Base-by-base conservation (phyloP, 129 eudicot genomes). In the Ambrosia artemisiifolia region DNA sequence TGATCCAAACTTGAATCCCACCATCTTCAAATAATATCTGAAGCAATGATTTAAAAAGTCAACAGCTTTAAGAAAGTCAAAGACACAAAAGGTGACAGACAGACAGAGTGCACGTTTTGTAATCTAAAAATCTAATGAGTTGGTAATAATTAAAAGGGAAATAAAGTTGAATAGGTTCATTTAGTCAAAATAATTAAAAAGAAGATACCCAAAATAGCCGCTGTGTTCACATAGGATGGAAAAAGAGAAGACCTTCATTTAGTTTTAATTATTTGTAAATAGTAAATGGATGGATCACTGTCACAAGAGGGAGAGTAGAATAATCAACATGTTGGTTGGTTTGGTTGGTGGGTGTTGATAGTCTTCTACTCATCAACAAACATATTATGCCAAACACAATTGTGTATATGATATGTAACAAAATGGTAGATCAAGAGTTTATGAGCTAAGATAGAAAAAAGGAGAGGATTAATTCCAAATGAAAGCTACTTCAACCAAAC, bases 201-300 rank as follows among this genome's bases (percentile, higher is more conserved):
- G 67, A 1, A 57, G 69, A 47, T 68, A 4, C 75, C 69, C 47
- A 65, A 34, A 33, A 36, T 36, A 11, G 63, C 49, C 47, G 18
- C 71, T 11, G 82, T 40, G 77, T 78, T 71, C 82, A 78, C 66
- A 78, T 70, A 20, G 5, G 48, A 28, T 38, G 36, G 35, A 38
- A 9, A 56, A 56, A 59, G 40, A 28, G 7, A 59, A 11, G 12
- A 59, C 64, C n/a, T 3, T 8, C 11, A 56, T 10, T 35, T 6
- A 24, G 28, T 24, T 24, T 24, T 24, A 24, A 0, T 24, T 24
- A 24, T 24, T 24, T 24, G 28, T 24, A 24, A 24, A n/a, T n/a
- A n/a, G 28, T 24, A 24, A 24, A 24, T 24, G 28, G 28, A 35
- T 5, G 40, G 2, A 6, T 35, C 7, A 35, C 7, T 35, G 7